A percentile compares a stretch with the other conserved stretches of the same genome.
Evolutionary conservation across 805 yeast genomes (phyloP).

Genomic region (Brettanomyces custersianus): DNA sequence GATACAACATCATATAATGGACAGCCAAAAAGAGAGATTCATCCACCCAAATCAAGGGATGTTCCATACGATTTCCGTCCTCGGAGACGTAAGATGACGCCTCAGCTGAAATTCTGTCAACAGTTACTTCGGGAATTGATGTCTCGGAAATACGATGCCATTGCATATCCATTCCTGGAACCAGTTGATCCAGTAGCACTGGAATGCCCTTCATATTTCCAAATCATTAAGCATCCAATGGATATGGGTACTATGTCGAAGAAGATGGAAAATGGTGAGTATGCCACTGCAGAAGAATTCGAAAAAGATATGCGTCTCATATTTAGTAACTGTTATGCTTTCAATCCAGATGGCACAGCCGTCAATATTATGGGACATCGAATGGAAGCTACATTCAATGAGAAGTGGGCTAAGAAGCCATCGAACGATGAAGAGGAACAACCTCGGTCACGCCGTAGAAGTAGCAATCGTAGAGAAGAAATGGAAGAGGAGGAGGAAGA

Average conservation of each 20-base stretch:
- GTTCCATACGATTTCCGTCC: conserved; percentile 88
- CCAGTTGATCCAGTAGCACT: conserved; percentile 96
- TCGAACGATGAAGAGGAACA: conserved; percentile 36
- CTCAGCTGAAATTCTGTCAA: conserved; percentile 81
- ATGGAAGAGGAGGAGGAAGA: conserved; percentile 30
- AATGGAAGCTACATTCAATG: conserved; percentile 76
- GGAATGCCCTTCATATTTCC: conserved; percentile 84
- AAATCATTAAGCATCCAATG: conserved; percentile 88
- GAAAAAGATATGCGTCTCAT: conserved; percentile 76
- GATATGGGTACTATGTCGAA: conserved; percentile 79
- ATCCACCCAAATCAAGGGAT: conserved; percentile 93
- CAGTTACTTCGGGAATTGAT: conserved; percentile 73
- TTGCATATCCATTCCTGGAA: conserved; percentile 81
- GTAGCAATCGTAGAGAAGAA: conserved; percentile 31
- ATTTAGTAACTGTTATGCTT: conserved; percentile 80
- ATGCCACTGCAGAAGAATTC: conserved; percentile 82
- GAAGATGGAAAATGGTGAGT: conserved; percentile 77
- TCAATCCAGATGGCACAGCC: conserved; percentile 96
- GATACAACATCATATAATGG: conserved; percentile 61
- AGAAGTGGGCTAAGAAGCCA: conserved; percentile 84
- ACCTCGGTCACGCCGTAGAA: conserved; percentile 37
- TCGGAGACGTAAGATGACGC: conserved; percentile 81
- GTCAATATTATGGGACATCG: conserved; percentile 94
- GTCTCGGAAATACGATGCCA: conserved; percentile 74
- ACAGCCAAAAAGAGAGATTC: conserved; percentile 91